These are phyloP conservation scores for Auricularia sp. DNA, from an alignment of 768 basidiomycete genomes.

Conservation along the genomic window DNA sequence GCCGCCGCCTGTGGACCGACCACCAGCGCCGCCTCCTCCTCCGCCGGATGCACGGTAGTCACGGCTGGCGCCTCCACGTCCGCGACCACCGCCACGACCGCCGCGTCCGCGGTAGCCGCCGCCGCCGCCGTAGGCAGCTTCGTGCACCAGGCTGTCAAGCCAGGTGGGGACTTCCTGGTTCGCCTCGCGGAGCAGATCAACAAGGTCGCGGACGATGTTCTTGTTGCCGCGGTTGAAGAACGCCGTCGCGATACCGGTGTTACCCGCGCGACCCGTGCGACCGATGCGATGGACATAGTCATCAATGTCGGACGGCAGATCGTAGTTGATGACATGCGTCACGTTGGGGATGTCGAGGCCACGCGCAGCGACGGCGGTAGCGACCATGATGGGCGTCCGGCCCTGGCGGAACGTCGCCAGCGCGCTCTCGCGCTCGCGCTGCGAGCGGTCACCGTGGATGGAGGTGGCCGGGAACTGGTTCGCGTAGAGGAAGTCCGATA, in stretches of 20 bases:
- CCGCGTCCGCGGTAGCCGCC: constrained; percentile 37
- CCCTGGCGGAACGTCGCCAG: constrained; percentile 92
- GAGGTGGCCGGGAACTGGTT: constrained; percentile 85
- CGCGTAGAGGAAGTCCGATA: constrained; percentile 87
- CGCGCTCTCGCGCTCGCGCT: constrained; percentile 94
- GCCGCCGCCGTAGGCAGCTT: constrained; percentile 59
- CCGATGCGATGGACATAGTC: constrained; percentile 98
- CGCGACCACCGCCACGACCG: constrained; percentile 41
- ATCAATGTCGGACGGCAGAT: constrained; percentile 94
- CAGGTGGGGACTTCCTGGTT: constrained; percentile 90
- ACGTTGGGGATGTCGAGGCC: constrained; percentile 99
- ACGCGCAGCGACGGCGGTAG: constrained; percentile 97
- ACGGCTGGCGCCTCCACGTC: constrained; percentile 41
- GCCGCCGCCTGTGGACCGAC: constrained; percentile 27
- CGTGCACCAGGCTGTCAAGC: constrained; percentile 80
- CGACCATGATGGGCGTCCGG: constrained; percentile 91
- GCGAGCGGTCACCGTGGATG: constrained; percentile 95
- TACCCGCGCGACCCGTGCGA: constrained; percentile 97
- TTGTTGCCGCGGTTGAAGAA: constrained; percentile 94
- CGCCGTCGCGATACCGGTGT: constrained; percentile 89
- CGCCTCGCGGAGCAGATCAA: constrained; percentile 90
- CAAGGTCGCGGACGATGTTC: constrained; percentile 81
- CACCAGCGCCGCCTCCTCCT: constrained; percentile 22
- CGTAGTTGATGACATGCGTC: constrained; percentile 97
- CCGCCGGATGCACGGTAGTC: constrained; percentile 29